Conservation (phyloP, 169 alveolate genomes). For the Eimeria acervulina region DNA sequence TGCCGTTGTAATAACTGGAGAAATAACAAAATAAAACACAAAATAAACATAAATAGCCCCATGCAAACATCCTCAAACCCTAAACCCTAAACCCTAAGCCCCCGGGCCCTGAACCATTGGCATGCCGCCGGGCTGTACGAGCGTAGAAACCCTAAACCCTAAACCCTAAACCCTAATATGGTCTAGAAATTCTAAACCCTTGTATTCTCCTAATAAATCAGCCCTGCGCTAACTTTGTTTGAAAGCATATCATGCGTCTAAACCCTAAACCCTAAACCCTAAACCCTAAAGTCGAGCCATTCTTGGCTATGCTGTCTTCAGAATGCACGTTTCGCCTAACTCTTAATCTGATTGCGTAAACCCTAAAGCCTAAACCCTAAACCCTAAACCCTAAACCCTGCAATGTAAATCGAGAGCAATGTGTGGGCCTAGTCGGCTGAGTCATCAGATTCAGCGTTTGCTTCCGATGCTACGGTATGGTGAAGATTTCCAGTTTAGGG, state of each 20-base stretch:
- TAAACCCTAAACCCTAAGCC: not conserved
- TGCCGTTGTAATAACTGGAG: not conserved
- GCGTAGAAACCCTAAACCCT: not conserved
- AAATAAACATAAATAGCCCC: not conserved
- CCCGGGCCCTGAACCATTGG: not conserved
- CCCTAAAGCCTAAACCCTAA: conserved; percentile 46
- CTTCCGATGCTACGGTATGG: no score
- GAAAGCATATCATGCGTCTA: no score
- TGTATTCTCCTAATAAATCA: not conserved
- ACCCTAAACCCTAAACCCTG: conserved; percentile 1
- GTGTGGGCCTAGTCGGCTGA: no score
- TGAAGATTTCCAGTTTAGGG: no score
- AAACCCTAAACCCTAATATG: not conserved
- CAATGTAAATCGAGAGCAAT: no score
- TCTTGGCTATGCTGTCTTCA: no score
- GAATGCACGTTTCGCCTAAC: no score
- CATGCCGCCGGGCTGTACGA: not conserved
- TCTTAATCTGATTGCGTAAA: not conserved
- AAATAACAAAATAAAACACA: not conserved
- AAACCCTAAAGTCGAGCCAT: no score
- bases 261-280: not conserved
- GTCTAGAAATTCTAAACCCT: not conserved
- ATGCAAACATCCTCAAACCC: not conserved
- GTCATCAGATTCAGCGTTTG: no score
- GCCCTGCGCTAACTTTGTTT: not conserved